phyloP scores from a whole-genome alignment of 768 basidiomycete genomes.

The Termitomyces titanicus region DNA sequence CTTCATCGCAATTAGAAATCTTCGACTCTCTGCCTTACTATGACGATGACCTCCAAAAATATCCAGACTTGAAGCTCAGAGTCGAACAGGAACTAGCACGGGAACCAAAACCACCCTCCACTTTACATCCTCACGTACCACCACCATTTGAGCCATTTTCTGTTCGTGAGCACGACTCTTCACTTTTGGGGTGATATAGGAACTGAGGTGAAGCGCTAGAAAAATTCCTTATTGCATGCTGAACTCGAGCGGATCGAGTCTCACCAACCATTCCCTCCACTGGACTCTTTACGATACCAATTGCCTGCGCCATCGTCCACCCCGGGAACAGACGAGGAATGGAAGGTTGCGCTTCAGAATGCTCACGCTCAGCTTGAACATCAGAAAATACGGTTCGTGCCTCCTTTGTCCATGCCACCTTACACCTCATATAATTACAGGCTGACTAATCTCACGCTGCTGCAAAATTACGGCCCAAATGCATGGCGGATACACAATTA shows the following conservation, averaged over 20 bases:
- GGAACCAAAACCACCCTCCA: constrained; percentile 57
- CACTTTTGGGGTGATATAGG: not conserved
- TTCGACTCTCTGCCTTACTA: constrained; percentile 93
- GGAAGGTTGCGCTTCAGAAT: constrained; percentile 71
- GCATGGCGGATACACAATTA: constrained; percentile 93
- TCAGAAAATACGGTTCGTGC: constrained; percentile 67
- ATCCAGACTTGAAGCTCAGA: constrained; percentile 65
- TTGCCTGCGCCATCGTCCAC: constrained; percentile 62
- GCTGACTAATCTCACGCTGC: constrained; percentile 75
- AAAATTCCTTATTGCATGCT: constrained; percentile 63
- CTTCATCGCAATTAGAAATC: constrained; percentile 29
- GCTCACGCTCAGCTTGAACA: constrained; percentile 84
- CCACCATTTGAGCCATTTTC: constrained; percentile 62
- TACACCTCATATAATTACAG: constrained; percentile 34
- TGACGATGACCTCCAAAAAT: constrained; percentile 85
- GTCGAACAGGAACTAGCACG: constrained; percentile 75
- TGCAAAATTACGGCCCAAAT: constrained; percentile 87
- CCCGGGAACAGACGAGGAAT: constrained; percentile 70
- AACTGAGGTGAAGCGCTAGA: constrained; percentile 33
- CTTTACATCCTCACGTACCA: constrained; percentile 71
- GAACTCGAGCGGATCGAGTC: constrained; percentile 75
- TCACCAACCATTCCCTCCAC: constrained; percentile 56
- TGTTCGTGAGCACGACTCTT: constrained; percentile 48
- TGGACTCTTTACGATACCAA: constrained; percentile 74
- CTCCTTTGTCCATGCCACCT: not conserved